Evolutionary conservation across 768 basidiomycete genomes (phyloP).

Genomic region (Trametes cinnabarina): DNA sequence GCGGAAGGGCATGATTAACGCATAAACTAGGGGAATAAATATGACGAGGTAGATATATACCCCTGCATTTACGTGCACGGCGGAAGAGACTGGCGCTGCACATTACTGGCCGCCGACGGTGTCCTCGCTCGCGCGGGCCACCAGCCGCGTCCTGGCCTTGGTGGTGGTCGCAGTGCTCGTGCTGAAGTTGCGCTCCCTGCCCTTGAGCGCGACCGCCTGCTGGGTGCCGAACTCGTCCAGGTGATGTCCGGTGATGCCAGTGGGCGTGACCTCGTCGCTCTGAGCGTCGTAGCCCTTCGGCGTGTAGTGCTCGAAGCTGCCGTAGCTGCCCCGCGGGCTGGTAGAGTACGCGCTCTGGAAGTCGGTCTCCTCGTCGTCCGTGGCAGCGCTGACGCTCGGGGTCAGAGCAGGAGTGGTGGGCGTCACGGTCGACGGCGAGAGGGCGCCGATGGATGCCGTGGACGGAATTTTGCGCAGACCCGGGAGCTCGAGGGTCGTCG

Average conservation of each 20-base stretch:
- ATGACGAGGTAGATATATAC: slow-evolving; percentile 9
- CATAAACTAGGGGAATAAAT: slow-evolving; percentile 24
- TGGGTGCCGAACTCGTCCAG: slow-evolving; percentile 31
- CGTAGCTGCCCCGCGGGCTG: slow-evolving; percentile 68
- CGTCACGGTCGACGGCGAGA: slow-evolving; percentile 26
- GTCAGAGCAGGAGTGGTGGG: slow-evolving; percentile 38
- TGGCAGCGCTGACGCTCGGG: slow-evolving; percentile 33
- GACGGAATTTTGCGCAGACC: slow-evolving; percentile 36
- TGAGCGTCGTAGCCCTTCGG: slow-evolving; percentile 14
- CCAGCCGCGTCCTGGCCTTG: slow-evolving; percentile 33
- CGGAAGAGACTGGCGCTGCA: neutral
- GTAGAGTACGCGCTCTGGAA: slow-evolving; percentile 85
- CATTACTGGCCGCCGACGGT: slow-evolving; percentile 29
- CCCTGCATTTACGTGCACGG: slow-evolving; percentile 21
- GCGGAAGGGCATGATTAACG: slow-evolving; percentile 8
- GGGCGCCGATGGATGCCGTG: slow-evolving; percentile 31
- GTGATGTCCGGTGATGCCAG: slow-evolving; percentile 22
- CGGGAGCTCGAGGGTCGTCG: slow-evolving; percentile 12
- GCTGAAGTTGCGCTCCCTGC: slow-evolving; percentile 57
- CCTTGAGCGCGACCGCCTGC: slow-evolving; percentile 25
- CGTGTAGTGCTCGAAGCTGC: slow-evolving; percentile 38
- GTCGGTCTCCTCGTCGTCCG: slow-evolving; percentile 81
- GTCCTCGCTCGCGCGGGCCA: slow-evolving; percentile 37
- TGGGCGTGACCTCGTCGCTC: slow-evolving; percentile 28
- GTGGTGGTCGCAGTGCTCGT: slow-evolving; percentile 47